Conservation (phyloP, 1,284 basidiomycete genomes). For the Sporisorium iseilematis-ciliati region DNA sequence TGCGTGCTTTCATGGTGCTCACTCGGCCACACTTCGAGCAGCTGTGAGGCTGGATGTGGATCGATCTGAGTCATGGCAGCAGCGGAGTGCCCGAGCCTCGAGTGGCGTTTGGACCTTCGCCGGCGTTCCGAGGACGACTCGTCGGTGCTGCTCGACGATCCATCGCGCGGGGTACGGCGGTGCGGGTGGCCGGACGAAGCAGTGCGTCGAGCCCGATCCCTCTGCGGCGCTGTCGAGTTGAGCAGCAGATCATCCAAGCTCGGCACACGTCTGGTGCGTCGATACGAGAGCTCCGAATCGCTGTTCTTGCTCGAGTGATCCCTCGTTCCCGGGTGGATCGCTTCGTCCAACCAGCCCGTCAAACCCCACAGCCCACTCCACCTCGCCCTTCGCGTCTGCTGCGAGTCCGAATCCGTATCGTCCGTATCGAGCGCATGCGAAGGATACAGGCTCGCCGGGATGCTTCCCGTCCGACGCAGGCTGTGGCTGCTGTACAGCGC, state of each 20-base stretch:
- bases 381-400: slow-evolving; percentile 17
- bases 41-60: background rate
- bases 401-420: slow-evolving; percentile 30
- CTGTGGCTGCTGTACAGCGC: slow-evolving; percentile 23
- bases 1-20: slow-evolving; percentile 3
- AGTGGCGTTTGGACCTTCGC: slow-evolving; percentile 27
- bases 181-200: slow-evolving; percentile 22
- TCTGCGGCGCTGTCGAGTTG: slow-evolving; percentile 27
- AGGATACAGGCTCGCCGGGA: slow-evolving; percentile 24
- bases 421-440: slow-evolving; percentile 30
- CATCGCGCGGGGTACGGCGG: background rate
- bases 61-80: slow-evolving; percentile 20
- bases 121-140: slow-evolving; percentile 13
- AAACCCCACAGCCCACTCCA: slow-evolving; percentile 50
- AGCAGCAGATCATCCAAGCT: slow-evolving; percentile 43
- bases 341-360: slow-evolving; percentile 48
- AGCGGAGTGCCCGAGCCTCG: slow-evolving; percentile 14
- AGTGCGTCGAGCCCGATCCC: slow-evolving; percentile 12
- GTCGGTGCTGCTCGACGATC: slow-evolving; percentile 23
- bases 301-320: slow-evolving; percentile 34
- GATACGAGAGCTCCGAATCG: slow-evolving; percentile 18
- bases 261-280: slow-evolving; percentile 26
- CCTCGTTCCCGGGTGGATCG: slow-evolving; percentile 36
- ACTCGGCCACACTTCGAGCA: slow-evolving; percentile 5
- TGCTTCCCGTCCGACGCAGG: slow-evolving; percentile 44